Evolutionary conservation across 352 stramenopile genomes (phyloP).

Genomic region (Phytopythium montanum): DNA sequence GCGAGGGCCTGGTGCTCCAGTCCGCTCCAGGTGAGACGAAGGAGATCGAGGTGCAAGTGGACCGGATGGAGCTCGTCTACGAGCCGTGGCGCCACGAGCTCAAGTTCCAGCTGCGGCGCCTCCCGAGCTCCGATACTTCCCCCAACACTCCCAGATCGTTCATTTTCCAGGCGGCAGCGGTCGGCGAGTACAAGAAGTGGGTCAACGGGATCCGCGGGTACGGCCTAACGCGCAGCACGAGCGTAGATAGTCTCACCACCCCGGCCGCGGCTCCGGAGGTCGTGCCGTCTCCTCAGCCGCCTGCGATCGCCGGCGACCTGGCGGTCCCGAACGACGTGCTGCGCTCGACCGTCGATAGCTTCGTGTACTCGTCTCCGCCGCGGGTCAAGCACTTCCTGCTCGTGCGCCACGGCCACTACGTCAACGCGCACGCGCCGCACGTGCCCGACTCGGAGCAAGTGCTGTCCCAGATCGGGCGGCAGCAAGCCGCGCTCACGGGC

Average conservation of each 20-base stretch:
- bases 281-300: not conserved
- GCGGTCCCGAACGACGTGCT: not conserved
- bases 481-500: constrained; percentile 67
- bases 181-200: constrained; percentile 29
- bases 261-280: too few relatives aligned
- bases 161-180: constrained; percentile 26
- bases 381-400: constrained; percentile 74
- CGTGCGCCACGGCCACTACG: constrained; percentile 78
- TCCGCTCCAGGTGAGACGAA: constrained; percentile 34
- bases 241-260: constrained; percentile 1
- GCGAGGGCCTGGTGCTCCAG: constrained; percentile 28
- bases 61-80: constrained; percentile 33
- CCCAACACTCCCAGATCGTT: constrained; percentile 19
- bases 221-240: constrained; percentile 2
- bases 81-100: constrained; percentile 24
- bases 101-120: constrained; percentile 38
- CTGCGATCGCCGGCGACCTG: not conserved
- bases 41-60: constrained; percentile 27
- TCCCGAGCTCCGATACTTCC: constrained; percentile 3
- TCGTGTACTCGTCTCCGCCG: constrained; percentile 50
- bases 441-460: constrained; percentile 64
- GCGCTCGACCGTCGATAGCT: constrained; percentile 21
- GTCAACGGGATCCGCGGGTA: constrained; percentile 29
- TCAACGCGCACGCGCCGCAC: constrained; percentile 66
- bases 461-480: constrained; percentile 71